Evolutionary conservation across 2,329 filamentous ascomycete genomes (phyloP).

Genomic region (Claviceps digitariae): DNA sequence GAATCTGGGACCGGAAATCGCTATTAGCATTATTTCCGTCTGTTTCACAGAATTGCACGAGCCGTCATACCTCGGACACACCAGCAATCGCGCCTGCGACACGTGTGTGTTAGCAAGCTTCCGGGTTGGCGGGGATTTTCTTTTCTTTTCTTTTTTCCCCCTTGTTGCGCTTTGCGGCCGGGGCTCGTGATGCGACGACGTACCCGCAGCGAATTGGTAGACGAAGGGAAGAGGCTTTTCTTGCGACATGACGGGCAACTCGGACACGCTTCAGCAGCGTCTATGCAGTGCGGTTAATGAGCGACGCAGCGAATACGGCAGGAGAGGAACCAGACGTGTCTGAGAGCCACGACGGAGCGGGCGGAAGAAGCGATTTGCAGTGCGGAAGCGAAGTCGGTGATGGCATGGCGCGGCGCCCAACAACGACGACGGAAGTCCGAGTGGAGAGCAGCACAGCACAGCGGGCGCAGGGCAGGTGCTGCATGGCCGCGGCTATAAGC

Average conservation of each 20-base stretch:
- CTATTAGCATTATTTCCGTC: not conserved
- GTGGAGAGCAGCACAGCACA: not conserved
- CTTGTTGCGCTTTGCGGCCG: not conserved
- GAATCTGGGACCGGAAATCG: slow-evolving; percentile 44
- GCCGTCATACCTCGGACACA: slow-evolving; percentile 69
- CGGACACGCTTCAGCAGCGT: not conserved
- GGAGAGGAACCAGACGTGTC: not conserved
- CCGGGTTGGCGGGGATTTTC: not conserved
- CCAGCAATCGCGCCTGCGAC: slow-evolving; percentile 73
- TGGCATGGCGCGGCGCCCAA: not conserved
- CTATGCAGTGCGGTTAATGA: slow-evolving; percentile 9
- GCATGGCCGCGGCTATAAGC: not conserved
- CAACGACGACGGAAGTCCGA: not conserved
- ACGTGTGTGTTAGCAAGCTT: slow-evolving; percentile 7
- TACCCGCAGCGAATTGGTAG: slow-evolving; percentile 91
- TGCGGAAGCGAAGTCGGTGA: slow-evolving; percentile 3
- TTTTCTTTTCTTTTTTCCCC: not conserved
- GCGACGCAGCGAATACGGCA: slow-evolving; percentile 3
- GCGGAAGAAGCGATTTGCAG: not conserved
- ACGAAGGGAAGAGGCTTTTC: slow-evolving; percentile 74
- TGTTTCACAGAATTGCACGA: not conserved
- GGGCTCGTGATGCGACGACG: slow-evolving; percentile 20
- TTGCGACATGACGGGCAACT: slow-evolving; percentile 41
- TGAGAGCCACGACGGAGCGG: not conserved
- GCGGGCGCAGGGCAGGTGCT: not conserved